Conservation (phyloP, 2,329 filamentous ascomycete species). For the Blastomyces parvus region DNA sequence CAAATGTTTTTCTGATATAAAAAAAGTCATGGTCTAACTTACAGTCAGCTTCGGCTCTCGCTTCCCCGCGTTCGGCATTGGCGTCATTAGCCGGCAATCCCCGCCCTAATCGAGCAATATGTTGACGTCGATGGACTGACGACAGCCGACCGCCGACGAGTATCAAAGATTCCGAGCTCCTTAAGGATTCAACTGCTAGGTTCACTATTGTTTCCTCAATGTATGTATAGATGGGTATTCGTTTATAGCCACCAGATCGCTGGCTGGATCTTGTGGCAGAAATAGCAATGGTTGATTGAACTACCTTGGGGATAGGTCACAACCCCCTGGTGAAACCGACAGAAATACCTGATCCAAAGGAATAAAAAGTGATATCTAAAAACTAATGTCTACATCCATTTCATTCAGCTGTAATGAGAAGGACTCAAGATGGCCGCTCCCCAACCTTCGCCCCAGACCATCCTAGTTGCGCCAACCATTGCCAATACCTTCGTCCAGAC, state of each 20-base stretch:
- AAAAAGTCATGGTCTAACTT: no score
- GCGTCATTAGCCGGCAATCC: background rate
- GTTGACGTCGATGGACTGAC: background rate
- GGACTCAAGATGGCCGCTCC: background rate
- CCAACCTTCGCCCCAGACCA: background rate
- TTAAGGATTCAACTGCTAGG: no score
- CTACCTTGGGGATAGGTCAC: no score
- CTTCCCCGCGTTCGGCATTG: background rate
- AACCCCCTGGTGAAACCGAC: background rate
- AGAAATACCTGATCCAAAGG: background rate
- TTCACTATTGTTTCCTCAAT: background rate
- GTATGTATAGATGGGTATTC: background rate
- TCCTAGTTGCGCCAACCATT: constrained; percentile 20
- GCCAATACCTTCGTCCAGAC: constrained; percentile 41
- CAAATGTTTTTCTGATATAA: no score
- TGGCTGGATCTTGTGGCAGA: background rate
- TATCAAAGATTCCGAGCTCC: no score
- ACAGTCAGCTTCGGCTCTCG: background rate
- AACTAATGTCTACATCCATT: background rate
- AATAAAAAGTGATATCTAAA: background rate
- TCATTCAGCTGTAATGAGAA: background rate
- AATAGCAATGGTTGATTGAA: background rate
- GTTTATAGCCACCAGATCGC: background rate
- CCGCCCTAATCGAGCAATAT: background rate
- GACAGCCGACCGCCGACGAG: no score